phyloP scores from a whole-genome alignment of 768 basidiomycete genomes.

The Neoboletus subvelutipes region DNA sequence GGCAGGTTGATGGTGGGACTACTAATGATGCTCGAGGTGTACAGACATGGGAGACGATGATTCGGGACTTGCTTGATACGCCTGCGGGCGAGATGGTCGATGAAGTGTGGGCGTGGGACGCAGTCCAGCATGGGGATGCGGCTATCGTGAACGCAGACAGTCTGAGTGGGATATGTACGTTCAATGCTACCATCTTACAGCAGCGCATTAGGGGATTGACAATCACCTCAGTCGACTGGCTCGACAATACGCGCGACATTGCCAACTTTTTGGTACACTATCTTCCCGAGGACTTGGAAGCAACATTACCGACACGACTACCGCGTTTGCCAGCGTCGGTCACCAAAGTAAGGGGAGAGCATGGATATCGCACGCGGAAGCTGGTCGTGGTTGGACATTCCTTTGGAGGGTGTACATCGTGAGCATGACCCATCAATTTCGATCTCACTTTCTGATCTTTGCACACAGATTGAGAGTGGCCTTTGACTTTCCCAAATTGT shows the following conservation, averaged over 20 bases:
- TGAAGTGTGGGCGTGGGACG: constrained; percentile 82
- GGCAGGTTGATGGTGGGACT: neutral
- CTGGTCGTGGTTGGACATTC: constrained; percentile 80
- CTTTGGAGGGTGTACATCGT: constrained; percentile 78
- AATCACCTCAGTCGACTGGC: constrained; percentile 63
- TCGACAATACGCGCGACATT: constrained; percentile 74
- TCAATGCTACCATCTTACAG: neutral
- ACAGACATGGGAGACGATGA: constrained; percentile 78
- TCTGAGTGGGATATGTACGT: constrained; percentile 61
- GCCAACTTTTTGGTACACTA: constrained; percentile 71
- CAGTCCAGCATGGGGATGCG: constrained; percentile 85
- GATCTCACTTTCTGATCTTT: neutral
- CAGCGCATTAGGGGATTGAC: neutral
- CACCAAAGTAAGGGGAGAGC: constrained; percentile 39
- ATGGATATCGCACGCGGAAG: constrained; percentile 53
- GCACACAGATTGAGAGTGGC: constrained; percentile 60
- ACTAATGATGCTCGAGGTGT: neutral
- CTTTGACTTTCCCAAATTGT: constrained; percentile 59
- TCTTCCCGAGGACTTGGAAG: constrained; percentile 47
- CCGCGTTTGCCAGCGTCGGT: constrained; percentile 45
- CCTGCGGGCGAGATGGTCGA: constrained; percentile 47
- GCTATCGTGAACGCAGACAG: constrained; percentile 61
- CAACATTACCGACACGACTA: constrained; percentile 53
- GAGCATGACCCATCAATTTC: constrained; percentile 24
- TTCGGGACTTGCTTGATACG: constrained; percentile 51